Conservation (phyloP, 305 asterid species). For the Fraxinus sp. region DNA sequence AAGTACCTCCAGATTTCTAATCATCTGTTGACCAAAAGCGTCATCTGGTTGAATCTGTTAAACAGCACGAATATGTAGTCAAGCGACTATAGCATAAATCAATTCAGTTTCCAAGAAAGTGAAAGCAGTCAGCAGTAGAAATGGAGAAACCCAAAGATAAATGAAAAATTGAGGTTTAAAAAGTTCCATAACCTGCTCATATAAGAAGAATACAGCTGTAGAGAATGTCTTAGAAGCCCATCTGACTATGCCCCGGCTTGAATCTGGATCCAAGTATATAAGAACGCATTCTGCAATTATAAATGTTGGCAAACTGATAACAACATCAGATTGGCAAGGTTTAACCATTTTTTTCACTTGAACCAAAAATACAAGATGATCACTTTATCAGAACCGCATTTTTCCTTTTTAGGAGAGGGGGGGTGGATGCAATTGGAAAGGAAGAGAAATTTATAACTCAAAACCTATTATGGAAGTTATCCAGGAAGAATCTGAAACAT, state of each 20-base stretch:
- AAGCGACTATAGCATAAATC: constrained; percentile 14
- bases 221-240: constrained; percentile 91
- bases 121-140: neutral
- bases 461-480: neutral
- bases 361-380: constrained; percentile 1
- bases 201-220: constrained; percentile 81
- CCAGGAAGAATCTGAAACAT: neutral
- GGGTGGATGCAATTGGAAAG: neutral
- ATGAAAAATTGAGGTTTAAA: neutral
- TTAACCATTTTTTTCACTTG: constrained; percentile 21
- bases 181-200: constrained; percentile 76
- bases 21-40: constrained; percentile 99
- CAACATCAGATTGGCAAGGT: constrained; percentile 54
- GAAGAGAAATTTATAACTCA: neutral
- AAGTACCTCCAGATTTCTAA: constrained; percentile 89
- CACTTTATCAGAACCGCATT: neutral
- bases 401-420: neutral
- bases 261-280: constrained; percentile 90
- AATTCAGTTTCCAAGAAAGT: constrained; percentile 18
- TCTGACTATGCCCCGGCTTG: constrained; percentile 72
- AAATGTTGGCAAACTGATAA: constrained; percentile 98
- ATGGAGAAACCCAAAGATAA: neutral
- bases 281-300: constrained; percentile 99
- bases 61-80: constrained; percentile 26
- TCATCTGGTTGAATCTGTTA: constrained; percentile 89